Evolutionary conservation across 2,329 filamentous ascomycete species (phyloP), one percentile per base, ranked within the genome.

Genomic region (Leptographium lundbergii): DNA sequence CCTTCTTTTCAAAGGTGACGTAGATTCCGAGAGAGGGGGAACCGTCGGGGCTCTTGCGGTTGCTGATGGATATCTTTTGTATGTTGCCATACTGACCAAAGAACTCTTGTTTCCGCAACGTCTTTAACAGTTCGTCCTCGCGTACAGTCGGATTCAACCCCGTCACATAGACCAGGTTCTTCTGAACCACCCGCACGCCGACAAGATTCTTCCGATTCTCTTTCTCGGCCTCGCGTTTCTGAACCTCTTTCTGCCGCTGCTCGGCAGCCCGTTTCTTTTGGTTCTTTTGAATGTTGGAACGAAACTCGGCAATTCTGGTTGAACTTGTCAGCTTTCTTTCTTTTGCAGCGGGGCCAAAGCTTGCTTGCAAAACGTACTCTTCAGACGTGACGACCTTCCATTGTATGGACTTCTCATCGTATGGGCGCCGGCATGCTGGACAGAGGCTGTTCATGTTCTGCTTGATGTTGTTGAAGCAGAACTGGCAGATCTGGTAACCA

Each of bases 391-490:
- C 89, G 59, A 94, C 87, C 74, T 96, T 96, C 82, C 91, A 99
- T 73, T 96, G 85, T 70, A 99, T 97, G 34, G 91, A 95, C 71
- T 92, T 92, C 66, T 99, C 95, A 71, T 96, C 91, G 72, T 99
- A 99, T 6, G 90, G 87, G 71, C 94, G 82, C 73, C 94, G 85
- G 72, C 94, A 99, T 65, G 95, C 95, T n/a, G 94, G 94, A 72
- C 94, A 99, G 60, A 96, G 81, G 42, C 92, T 91, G 70, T 96
- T 97, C 81, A 96, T 91, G 67, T 96, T 96, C 67, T 88, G 95
- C 75, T 95, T 95, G 72, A 99, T 95, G 72, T 97, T 99, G 75
- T 99, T 96, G 78, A 92, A 99, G 76, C 94, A 99, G 75, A 99
- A 99, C 78, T 99, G 95, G 74, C 94, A 99, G 71, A 99, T 92